A percentile compares a stretch with the other conserved stretches of the same genome.
These are phyloP conservation scores for Barnettozyma wickerhamii DNA, from an alignment of 805 yeast genomes.

Conservation along the genomic window DNA sequence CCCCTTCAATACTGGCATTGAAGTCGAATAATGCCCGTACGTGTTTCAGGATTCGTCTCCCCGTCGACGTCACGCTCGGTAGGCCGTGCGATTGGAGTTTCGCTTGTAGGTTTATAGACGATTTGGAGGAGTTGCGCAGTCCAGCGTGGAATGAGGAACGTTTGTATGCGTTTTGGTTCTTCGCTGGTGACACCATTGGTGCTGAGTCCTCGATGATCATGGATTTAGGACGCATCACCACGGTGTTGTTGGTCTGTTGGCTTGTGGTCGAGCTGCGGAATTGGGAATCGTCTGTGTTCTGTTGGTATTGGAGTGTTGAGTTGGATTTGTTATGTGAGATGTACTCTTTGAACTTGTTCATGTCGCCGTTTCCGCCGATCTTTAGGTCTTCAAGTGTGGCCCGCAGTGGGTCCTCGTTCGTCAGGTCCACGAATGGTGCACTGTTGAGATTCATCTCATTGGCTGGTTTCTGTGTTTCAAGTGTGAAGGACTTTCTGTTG, in stretches of 20 bases:
- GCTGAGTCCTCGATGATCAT: conserved; percentile 18
- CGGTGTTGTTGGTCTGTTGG: conserved; percentile 18
- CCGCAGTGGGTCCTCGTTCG: conserved; percentile 43
- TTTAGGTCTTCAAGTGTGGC: conserved; percentile 46
- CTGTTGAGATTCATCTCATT: background rate
- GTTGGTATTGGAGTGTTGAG: conserved; percentile 17
- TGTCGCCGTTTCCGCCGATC: conserved; percentile 39
- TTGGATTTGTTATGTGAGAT: conserved; percentile 12
- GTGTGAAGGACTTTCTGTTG: conserved; percentile 23
- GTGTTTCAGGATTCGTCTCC: conserved; percentile 48
- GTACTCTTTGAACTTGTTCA: conserved; percentile 34
- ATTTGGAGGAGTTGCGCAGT: conserved; percentile 21
- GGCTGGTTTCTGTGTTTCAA: conserved; percentile 11
- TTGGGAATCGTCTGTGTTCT: conserved; percentile 2
- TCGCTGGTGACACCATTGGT: conserved; percentile 6
- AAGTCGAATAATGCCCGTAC: conserved; percentile 55
- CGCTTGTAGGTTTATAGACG: conserved; percentile 22
- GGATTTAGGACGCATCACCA: conserved; percentile 25
- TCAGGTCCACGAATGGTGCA: conserved; percentile 11
- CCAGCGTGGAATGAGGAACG: conserved; percentile 27
- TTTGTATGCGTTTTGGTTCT: conserved; percentile 8
- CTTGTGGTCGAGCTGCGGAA: conserved; percentile 19
- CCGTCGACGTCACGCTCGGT: conserved; percentile 48
- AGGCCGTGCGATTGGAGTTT: conserved; percentile 29
- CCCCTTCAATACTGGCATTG: conserved; percentile 56